phyloP scores from a whole-genome alignment of 148 eudicot genomes.

The Spergularia bocconei region DNA sequence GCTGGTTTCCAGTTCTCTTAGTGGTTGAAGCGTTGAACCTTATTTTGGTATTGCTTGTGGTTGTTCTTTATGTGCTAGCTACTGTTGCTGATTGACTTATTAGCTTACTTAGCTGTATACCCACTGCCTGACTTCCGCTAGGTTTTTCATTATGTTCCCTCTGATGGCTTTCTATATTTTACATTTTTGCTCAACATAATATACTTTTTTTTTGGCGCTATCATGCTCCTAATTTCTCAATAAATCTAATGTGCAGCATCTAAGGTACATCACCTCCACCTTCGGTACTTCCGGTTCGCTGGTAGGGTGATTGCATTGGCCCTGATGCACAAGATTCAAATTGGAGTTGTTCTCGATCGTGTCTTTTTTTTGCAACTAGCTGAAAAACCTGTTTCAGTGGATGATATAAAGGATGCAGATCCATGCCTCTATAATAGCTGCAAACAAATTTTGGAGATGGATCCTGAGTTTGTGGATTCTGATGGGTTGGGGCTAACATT shows the following conservation, averaged over 20 bases:
- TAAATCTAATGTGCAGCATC: constrained; percentile 63
- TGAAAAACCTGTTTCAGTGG: constrained; percentile 50
- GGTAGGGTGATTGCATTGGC: constrained; percentile 89
- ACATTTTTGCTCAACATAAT: background rate
- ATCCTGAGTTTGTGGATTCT: constrained; percentile 70
- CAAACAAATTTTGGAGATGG: constrained; percentile 87
- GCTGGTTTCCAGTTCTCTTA: background rate
- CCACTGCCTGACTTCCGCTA: background rate
- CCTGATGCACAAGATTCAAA: constrained; percentile 83
- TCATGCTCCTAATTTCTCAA: background rate
- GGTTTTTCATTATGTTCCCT: background rate
- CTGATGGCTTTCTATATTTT: background rate
- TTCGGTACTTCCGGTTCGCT: constrained; percentile 65
- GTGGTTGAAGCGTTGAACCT: background rate
- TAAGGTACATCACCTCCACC: constrained; percentile 74
- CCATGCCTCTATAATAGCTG: constrained; percentile 77
- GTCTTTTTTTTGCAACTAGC: constrained; percentile 72
- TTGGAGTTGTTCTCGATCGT: constrained; percentile 86
- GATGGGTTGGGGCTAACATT: constrained; percentile 82
- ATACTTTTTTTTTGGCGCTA: background rate
- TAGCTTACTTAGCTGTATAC: background rate
- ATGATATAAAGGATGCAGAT: constrained; percentile 84
- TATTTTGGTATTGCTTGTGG: background rate
- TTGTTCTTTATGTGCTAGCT: background rate
- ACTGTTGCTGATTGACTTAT: background rate